These are phyloP conservation scores for Saccharomyces kudriavzevii DNA, from an alignment of 805 yeast genomes.

Conservation along the genomic window DNA sequence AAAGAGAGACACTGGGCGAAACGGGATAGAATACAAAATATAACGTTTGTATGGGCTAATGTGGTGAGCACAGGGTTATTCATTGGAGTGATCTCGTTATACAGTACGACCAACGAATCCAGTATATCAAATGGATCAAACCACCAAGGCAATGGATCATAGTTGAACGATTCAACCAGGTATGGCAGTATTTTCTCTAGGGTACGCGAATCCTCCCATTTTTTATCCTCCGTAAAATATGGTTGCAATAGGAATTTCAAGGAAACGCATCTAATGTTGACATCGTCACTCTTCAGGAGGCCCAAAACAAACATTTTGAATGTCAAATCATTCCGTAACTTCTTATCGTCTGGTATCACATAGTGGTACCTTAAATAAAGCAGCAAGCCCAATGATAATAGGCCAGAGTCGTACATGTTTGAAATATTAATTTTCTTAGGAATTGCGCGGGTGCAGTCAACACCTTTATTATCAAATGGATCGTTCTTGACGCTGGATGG, in stretches of 20 bases:
- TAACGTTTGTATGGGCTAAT: slow-evolving; percentile 18
- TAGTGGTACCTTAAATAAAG: slow-evolving; percentile 6
- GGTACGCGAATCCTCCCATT: slow-evolving; percentile 11
- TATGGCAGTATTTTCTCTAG: slow-evolving; percentile 20
- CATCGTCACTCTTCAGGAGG: slow-evolving; percentile 17
- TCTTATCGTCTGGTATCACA: neutral
- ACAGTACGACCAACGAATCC: slow-evolving; percentile 14
- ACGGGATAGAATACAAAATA: slow-evolving; percentile 18
- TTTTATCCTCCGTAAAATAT: slow-evolving; percentile 6
- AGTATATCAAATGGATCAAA: slow-evolving; percentile 26
- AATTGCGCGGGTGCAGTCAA: slow-evolving; percentile 8
- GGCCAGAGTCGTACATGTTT: slow-evolving; percentile 13
- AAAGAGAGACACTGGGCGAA: slow-evolving; percentile 19
- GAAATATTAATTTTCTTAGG: slow-evolving; percentile 19
- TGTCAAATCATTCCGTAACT: slow-evolving; percentile 11
- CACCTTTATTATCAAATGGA: slow-evolving; percentile 12
- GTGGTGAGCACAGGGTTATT: slow-evolving; percentile 22
- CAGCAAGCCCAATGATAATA: slow-evolving; percentile 14
- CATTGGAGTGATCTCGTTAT: slow-evolving; percentile 17
- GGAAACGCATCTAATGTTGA: slow-evolving; percentile 18
- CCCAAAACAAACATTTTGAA: slow-evolving; percentile 17
- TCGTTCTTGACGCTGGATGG: slow-evolving; percentile 8
- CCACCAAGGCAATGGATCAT: slow-evolving; percentile 25
- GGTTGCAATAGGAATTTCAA: slow-evolving; percentile 16
- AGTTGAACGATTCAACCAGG: slow-evolving; percentile 20